Base-by-base conservation (phyloP, 2,329 filamentous ascomycete species). In the Pseudohalonectria lignicola region DNA sequence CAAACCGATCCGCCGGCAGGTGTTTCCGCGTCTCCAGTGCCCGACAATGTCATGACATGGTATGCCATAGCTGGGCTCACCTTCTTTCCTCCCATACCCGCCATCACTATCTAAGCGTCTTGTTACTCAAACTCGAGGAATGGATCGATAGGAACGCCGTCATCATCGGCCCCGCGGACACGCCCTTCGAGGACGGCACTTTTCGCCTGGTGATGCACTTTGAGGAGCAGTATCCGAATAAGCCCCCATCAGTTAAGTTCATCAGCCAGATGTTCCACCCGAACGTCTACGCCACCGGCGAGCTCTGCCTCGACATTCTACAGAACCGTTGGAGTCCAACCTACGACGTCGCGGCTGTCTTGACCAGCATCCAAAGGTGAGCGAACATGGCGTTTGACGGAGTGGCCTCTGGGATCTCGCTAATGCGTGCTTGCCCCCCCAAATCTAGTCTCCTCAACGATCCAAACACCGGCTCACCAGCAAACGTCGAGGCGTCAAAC, bases 191-290 rank as follows among this genome's bases (percentile, higher is more conserved):
- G 63, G 92, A 98, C 60, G 92, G 92, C 45, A 98, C 92, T 17
- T 98, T 98, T 60, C 75, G 90, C 48, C 79, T 98, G 10, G 88
- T 96, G 37, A 96, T 98, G 90, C 87, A 95, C 56, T 98, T 98
- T 51, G 92, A 96, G 57, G 92, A 98, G 61, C 88, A 94, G 54
- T 98, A 98, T 53, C 92, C 92, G 21, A 98, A 96, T 66, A 96
- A 96, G 60, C 92, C 92, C 5, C 92, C 92, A 0, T 84, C 87
- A 25, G 92, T 96, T 64, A 96, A 96, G 57, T 98, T 98, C 60
- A 94, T 98, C 59, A 94, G 86, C 61, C 79, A 92, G 59, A 98
- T 98, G 92, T 98, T 98, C 62, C 92, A 98, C 53, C 92, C 92
- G 15, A 98, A 98, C 55, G 92, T 98, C 41, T 98, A 98, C 58